Base-by-base conservation (phyloP, 192 early-diverging fungal species). In the Cladochytrium replicatum region DNA sequence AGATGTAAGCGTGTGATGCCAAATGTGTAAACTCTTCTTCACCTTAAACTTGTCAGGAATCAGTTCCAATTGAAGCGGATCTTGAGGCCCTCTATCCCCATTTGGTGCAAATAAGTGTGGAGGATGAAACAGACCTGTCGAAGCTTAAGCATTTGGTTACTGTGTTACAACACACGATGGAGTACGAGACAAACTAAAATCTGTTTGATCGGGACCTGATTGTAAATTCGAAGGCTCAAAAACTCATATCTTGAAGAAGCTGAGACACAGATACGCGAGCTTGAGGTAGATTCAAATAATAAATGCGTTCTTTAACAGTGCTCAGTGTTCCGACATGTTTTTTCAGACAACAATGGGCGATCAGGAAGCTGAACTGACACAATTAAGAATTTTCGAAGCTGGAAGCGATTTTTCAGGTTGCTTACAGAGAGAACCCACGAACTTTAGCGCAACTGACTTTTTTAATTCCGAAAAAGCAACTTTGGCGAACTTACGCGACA, bases 181-280 rank as follows among this genome's bases (percentile, higher is more conserved):
- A 37, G 13, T 17, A 17, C 13, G 34, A 37, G 17, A 37, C 13
- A 37, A 37, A 37, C 17, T 13, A 13, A 13, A 37, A 37, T 37
- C 34, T 13, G 11, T 26, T 44, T 13, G n/a, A n/a, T n/a, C n/a
- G n/a, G n/a, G n/a, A n/a, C n/a, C n/a, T n/a, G n/a, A n/a, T n/a
- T n/a, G n/a, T n/a, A n/a, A n/a, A 13, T 44, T 44, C 17, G 11
- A 13, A 73, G 71, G 51, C 52, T 62, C n/a, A 71, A 74, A 32
- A 61, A 74, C 32, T 43, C 64, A 29, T 61, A 59, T 52, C 54
- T 74, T 9, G 50, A 54, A 25, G 51, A 67, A 15, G 50, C 66
- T 8, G 64, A 74, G 32, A 48, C 32, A 6, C 52, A 67, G 13
- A 58, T 71, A 15, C 52, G 50, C 6, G 39, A 6, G 11, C 19